Evolutionary conservation across 1,139 yeast species (phyloP), one percentile per base, ranked within the genome.

Genomic region (Meyerozyma smithsonii): DNA sequence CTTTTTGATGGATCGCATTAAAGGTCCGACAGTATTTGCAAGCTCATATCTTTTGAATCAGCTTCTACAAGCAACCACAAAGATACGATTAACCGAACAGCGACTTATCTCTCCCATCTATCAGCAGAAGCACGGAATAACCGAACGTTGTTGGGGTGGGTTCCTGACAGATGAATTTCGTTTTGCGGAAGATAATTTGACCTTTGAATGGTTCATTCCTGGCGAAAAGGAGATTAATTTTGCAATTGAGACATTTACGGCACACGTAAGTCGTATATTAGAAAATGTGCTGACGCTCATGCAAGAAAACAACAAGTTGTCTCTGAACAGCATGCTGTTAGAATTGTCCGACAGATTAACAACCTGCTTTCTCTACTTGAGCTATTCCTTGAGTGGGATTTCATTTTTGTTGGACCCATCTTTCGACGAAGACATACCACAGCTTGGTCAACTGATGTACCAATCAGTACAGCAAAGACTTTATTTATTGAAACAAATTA

Each of bases 181-280:
- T 23, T 69, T 71, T 39, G 45, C 56, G 8, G 47, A 55, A 10
- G 72, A 74, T 10, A 72, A 77, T 39, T 58, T 82, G 28, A 54
- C 68, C 0, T 81, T 88, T 49, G 65, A 72, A 1, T 92, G 98
- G 98, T 88, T 81, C 53, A 58, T 73, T 1, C 97, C 97, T 0
- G 53, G 67, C 0, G 62, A 62, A 3, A 63, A 56, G 3, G 90
- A 84, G 41, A 66, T 88, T 1, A 65, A 64, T 1, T 77, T 77
- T 54, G 90, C 95, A 0, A 72, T 80, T 8, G 72, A 76, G 8
- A 61, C 79, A 21, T 84, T 84, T 51, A 76, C 73, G 25, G 61
- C 57, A 4, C 74, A 83, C 40, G 70, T 79, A 1, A 51, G 69
- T 0, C 65, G 59, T 35, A 61, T 78, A 7, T 59, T 80, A 33